Evolutionary conservation across 768 basidiomycete genomes (phyloP).

Genomic region (Dioszegia hungarica): DNA sequence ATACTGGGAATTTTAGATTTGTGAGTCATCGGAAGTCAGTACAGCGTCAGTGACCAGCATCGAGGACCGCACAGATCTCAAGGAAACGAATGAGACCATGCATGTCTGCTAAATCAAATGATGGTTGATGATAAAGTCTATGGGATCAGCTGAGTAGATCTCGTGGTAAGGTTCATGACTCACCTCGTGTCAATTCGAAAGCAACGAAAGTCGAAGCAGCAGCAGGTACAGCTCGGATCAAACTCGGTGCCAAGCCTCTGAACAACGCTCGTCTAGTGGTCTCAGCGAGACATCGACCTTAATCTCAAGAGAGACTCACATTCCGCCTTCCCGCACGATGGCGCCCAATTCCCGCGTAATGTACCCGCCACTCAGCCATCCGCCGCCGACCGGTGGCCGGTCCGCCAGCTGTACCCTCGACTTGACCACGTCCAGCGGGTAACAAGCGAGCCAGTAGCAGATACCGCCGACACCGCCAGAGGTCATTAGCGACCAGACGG

Average conservation of each 20-base stretch:
- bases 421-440: slow-evolving; percentile 89
- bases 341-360: slow-evolving; percentile 65
- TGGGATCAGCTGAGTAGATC: background rate
- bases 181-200: slow-evolving; percentile 69
- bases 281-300: background rate
- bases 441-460: slow-evolving; percentile 89
- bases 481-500: slow-evolving; percentile 28
- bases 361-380: slow-evolving; percentile 55
- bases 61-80: too few species aligned
- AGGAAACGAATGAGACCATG: too few species aligned
- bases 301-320: slow-evolving; percentile 60
- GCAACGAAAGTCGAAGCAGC: slow-evolving; percentile 86
- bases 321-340: slow-evolving; percentile 67
- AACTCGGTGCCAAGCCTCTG: slow-evolving; percentile 37
- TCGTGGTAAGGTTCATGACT: slow-evolving; percentile 1
- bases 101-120: slow-evolving; percentile 19
- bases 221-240: slow-evolving; percentile 68
- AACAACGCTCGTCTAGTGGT: slow-evolving; percentile 27
- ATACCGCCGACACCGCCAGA: slow-evolving; percentile 57
- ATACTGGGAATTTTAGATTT: too few species aligned
- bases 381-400: slow-evolving; percentile 65
- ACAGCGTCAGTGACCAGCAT: too few species aligned
- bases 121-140: slow-evolving; percentile 37
- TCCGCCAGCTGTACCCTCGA: slow-evolving; percentile 77
- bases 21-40: too few species aligned